Evolutionary conservation across 805 yeast species (phyloP).

Genomic region (Ogataea sp.): DNA sequence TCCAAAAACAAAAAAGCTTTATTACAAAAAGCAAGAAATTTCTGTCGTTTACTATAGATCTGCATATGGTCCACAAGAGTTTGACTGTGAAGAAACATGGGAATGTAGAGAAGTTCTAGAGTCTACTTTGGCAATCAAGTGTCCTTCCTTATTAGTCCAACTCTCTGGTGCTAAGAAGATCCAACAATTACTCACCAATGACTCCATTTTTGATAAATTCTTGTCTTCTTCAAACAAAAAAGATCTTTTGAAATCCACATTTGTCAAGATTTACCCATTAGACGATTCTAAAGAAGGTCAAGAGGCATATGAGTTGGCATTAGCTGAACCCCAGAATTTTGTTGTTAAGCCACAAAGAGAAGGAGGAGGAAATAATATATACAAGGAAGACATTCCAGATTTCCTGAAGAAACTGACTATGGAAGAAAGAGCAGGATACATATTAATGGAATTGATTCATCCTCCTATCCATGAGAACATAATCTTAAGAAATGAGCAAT

Average conservation of each 20-base stretch:
- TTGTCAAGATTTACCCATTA: slow-evolving; percentile 82
- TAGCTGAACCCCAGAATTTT: slow-evolving; percentile 56
- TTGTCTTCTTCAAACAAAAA: slow-evolving; percentile 18
- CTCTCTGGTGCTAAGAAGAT: slow-evolving; percentile 89
- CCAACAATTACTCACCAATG: slow-evolving; percentile 77
- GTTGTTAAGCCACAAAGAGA: slow-evolving; percentile 97
- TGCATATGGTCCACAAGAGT: slow-evolving; percentile 84
- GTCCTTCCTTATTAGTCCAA: slow-evolving; percentile 86
- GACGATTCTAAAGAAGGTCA: slow-evolving; percentile 61
- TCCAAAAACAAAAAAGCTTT: slow-evolving; percentile 36
- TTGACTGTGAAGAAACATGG: slow-evolving; percentile 64
- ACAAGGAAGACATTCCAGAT: slow-evolving; percentile 74
- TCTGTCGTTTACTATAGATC: slow-evolving; percentile 87
- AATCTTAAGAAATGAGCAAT: slow-evolving; percentile 58
- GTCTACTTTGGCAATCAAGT: slow-evolving; percentile 72
- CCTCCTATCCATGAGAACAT: slow-evolving; percentile 66
- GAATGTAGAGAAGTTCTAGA: slow-evolving; percentile 67
- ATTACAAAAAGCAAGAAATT: slow-evolving; percentile 56
- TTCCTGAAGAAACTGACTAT: slow-evolving; percentile 56
- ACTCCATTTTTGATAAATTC: slow-evolving; percentile 38
- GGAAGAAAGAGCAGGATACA: slow-evolving; percentile 80
- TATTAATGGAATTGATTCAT: slow-evolving; percentile 86
- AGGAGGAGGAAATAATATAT: slow-evolving; percentile 97
- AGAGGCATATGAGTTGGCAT: slow-evolving; percentile 57
- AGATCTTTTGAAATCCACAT: slow-evolving; percentile 42